These are phyloP conservation scores for Paramecium biaurelia DNA, from an alignment of 73 alveolate species.

Conservation along the genomic window DNA sequence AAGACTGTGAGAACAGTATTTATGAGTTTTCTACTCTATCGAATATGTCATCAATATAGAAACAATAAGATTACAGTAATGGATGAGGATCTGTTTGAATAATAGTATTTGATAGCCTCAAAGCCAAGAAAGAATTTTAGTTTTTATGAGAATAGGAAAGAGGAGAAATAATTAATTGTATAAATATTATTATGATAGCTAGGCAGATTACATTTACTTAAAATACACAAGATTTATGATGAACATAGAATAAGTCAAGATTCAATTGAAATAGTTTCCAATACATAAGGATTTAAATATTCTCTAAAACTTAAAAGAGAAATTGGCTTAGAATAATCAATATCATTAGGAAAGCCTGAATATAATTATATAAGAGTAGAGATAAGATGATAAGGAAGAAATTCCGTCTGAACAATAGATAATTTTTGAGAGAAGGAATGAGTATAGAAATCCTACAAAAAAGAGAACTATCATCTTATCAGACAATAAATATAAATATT, in stretches of 20 bases:
- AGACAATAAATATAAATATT: not conserved
- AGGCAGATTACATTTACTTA: conserved; percentile 21
- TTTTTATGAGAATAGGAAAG: conserved; percentile 25
- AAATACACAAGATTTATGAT: conserved; percentile 13
- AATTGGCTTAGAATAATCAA: not conserved
- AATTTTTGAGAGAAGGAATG: not conserved
- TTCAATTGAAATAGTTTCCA: not conserved
- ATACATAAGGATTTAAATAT: not conserved
- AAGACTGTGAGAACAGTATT: conserved; percentile 29
- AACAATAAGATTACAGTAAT: not conserved
- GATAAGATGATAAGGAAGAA: conserved; percentile 1
- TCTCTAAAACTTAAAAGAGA: not conserved
- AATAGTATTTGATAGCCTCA: not conserved
- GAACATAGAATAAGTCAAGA: conserved; percentile 7
- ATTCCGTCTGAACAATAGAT: not conserved
- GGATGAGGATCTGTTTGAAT: conserved; percentile 14
- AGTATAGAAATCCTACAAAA: not conserved
- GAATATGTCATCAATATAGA: not conserved
- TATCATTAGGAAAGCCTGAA: not conserved
- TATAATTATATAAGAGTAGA: not conserved
- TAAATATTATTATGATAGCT: not conserved
- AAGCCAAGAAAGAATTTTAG: conserved; percentile 14
- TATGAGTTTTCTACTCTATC: not conserved
- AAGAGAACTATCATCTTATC: not conserved
- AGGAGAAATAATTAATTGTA: conserved; percentile 31